These are phyloP conservation scores for Microbotryum intermedium DNA, from an alignment of 1,284 basidiomycete species.

Conservation along the genomic window DNA sequence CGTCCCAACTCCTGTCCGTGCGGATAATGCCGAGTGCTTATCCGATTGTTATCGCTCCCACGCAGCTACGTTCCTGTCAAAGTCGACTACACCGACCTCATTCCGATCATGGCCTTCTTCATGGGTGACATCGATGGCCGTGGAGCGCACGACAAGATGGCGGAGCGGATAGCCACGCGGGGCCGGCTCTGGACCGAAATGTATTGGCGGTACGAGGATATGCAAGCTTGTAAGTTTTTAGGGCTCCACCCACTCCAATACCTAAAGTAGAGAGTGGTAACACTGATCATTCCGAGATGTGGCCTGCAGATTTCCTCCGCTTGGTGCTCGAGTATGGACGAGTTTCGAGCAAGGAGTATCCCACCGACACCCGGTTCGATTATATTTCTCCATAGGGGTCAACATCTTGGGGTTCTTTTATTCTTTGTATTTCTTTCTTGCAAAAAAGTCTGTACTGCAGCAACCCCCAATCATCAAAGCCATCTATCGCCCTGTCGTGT, in stretches of 20 bases:
- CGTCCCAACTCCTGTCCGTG: conserved; percentile 23
- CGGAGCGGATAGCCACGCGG: conserved; percentile 26
- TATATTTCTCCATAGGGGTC: no score
- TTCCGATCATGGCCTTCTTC: conserved; percentile 53
- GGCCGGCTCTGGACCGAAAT: conserved; percentile 30
- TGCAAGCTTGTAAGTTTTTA: conserved; percentile 2
- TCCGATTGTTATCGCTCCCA: no score
- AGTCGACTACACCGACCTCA: conserved; percentile 43
- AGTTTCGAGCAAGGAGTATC: neutral
- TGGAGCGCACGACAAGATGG: conserved; percentile 26
- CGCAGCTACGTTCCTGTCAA: conserved; percentile 38
- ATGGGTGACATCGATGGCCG: conserved; percentile 38
- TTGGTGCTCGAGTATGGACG: neutral
- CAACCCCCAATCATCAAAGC: no score
- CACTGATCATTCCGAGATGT: no score
- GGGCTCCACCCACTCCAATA: neutral
- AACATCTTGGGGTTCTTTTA: no score
- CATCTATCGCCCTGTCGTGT: no score
- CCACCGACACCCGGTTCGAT: no score
- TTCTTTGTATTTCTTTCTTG: no score
- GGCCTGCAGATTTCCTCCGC: neutral
- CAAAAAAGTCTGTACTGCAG: no score
- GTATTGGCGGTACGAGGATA: conserved; percentile 23
- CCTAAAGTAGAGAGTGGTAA: no score
- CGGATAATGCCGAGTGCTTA: neutral